Conservation (phyloP, 2,329 filamentous ascomycete genomes). For the Cladosporium halotolerans region DNA sequence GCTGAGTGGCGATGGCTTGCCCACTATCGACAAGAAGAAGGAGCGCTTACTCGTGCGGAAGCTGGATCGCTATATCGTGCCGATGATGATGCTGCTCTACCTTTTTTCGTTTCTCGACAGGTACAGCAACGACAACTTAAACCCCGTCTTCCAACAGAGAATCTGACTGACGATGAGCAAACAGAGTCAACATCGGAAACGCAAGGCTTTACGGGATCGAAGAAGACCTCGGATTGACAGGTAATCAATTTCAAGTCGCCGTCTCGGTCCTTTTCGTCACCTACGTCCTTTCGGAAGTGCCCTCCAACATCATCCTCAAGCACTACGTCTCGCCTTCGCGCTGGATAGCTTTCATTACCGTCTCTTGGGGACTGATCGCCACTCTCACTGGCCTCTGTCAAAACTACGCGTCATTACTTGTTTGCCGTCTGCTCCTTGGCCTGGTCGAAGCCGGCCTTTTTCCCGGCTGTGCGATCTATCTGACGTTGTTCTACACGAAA, state of each 20-base stretch:
- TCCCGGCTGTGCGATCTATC: constrained; percentile 60
- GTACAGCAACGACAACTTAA: constrained; percentile 31
- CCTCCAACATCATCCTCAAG: constrained; percentile 43
- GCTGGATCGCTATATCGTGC: constrained; percentile 58
- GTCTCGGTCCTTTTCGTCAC: constrained; percentile 41
- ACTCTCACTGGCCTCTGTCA: constrained; percentile 62
- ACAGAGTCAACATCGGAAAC: constrained; percentile 43
- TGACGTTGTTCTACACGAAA: constrained; percentile 72
- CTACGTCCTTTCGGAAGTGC: constrained; percentile 41
- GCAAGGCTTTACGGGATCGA: constrained; percentile 60
- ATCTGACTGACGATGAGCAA: not conserved
- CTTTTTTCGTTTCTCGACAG: constrained; percentile 70
- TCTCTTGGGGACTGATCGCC: constrained; percentile 57
- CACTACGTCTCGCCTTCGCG: constrained; percentile 38
- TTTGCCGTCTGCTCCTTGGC: constrained; percentile 62
- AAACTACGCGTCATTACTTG: constrained; percentile 60
- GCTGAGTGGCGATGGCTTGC: not conserved
- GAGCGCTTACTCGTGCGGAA: constrained; percentile 58
- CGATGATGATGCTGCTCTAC: constrained; percentile 63
- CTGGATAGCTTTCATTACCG: constrained; percentile 51
- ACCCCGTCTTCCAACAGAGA: too few species aligned
- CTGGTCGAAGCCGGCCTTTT: constrained; percentile 65
- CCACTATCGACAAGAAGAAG: constrained; percentile 30
- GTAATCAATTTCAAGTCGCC: constrained; percentile 61
- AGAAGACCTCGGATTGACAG: constrained; percentile 53